Evolutionary conservation across 495 filamentous ascomycete species (phyloP), one percentile per base, ranked within the genome.

Genomic region (Apiosordaria backusii): DNA sequence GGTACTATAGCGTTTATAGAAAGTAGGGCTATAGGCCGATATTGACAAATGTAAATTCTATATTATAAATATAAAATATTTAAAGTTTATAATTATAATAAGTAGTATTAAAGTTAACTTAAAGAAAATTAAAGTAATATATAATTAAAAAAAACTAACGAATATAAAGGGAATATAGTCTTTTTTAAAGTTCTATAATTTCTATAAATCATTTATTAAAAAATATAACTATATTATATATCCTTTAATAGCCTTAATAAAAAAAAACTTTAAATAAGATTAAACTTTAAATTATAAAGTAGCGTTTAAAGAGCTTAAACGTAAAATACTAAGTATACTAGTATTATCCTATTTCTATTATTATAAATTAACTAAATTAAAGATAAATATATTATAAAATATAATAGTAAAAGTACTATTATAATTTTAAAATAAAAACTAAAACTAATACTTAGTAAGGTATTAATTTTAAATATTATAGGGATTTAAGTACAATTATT

Each of bases 11-110:
- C 57, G 53, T 9, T 27, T 64, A 3, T 21, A 18, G 2, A 29
- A 45, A 9, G 40, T 35, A 4, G 35, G 63, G 4, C 55, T 65
- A 6, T 23, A 65, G 15, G n/a, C 50, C 1, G 55, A 65, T 40
- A 60, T 60, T n/a, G 26, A 64, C 5, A 64, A 64, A 18, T 64
- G 26, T 15, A 22, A 57, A 13, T 64, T 64, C 9, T 13, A 64
- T 4, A 16, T 27, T 0, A 58, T 24, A 9, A 60, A 25, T 23
- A 9, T 23, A 13, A 16, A 10, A 25, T 21, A 23, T 23, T 59
- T 59, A 16, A 16, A 16, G 40, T 50, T 50, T 16, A 50, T 50
- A 6, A 50, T 50, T 16, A 50, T 6, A 7, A 50, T 16, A 6
- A 16, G 16, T 50, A 16, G 40, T 50, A 50, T 50, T 16, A 50